Percentiles rank a stretch among this genome's conserved stretches.
These are phyloP conservation scores for Scytalidium sp. DNA, from an alignment of 2,329 filamentous ascomycete species.

Conservation along the genomic window DNA sequence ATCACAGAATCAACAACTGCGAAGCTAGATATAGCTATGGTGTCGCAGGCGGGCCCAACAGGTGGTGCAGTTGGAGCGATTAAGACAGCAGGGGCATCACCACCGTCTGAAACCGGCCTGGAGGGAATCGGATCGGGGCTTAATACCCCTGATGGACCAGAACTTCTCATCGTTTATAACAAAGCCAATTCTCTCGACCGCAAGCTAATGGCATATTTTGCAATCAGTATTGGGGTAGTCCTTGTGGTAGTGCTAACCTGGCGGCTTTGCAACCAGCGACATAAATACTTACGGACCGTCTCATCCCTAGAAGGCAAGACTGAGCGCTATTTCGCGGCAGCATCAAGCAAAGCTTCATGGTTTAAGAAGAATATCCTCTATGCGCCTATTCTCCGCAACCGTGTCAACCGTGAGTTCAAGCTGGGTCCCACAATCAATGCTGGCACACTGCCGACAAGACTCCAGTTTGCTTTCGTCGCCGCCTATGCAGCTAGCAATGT, in stretches of 20 bases:
- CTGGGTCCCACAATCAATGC: conserved; percentile 63
- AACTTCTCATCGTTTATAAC: not conserved
- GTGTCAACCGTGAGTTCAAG: conserved; percentile 72
- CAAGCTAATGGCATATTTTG: not conserved
- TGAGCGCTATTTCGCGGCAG: conserved; percentile 71
- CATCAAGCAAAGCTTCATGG: conserved; percentile 48
- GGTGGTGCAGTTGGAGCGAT: not conserved
- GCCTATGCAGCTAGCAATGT: conserved; percentile 70
- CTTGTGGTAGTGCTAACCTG: conserved; percentile 58
- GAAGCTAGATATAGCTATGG: too few relatives aligned
- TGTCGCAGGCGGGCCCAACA: not conserved
- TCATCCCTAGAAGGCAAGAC: conserved; percentile 71
- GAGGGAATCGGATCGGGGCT: not conserved
- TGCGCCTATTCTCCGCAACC: conserved; percentile 68
- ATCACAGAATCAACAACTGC: too few relatives aligned
- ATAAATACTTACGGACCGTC: conserved; percentile 66
- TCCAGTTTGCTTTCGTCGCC: conserved; percentile 66
- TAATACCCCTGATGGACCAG: not conserved
- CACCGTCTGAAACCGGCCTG: not conserved
- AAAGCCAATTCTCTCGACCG: not conserved
- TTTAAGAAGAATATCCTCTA: conserved; percentile 63
- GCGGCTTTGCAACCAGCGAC: conserved; percentile 55
- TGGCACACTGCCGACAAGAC: conserved; percentile 71
- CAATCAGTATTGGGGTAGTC: not conserved
- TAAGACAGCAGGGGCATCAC: not conserved